These are phyloP conservation scores for Malassezia caprae DNA, from an alignment of 1,284 basidiomycete species.

Conservation along the genomic window DNA sequence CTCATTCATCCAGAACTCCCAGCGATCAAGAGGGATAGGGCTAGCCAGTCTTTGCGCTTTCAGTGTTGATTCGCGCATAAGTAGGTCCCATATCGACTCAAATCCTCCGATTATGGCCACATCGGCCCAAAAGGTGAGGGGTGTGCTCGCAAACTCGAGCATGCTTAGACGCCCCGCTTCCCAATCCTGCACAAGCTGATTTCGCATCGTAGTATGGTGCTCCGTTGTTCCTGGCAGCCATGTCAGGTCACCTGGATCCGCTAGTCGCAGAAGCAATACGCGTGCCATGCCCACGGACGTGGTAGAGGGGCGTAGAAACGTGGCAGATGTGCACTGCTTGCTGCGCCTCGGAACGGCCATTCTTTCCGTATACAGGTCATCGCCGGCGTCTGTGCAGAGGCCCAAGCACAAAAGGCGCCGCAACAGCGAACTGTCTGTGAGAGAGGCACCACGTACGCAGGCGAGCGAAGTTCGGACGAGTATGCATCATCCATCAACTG, in stretches of 20 bases:
- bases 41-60: background rate
- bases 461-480: background rate
- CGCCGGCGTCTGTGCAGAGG: background rate
- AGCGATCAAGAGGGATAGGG: background rate
- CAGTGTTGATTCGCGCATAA: background rate
- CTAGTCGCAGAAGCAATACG: background rate
- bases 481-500: conserved; percentile 4
- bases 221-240: background rate
- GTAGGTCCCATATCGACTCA: conserved; percentile 7
- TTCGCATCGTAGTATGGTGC: background rate
- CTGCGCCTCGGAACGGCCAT: background rate
- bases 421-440: background rate
- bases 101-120: background rate
- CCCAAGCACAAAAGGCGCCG: conserved; percentile 7
- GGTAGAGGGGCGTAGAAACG: background rate
- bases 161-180: background rate
- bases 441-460: background rate
- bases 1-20: conserved; percentile 4
- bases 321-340: background rate
- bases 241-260: too few species aligned
- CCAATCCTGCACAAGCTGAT: background rate
- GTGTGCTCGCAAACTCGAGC: conserved; percentile 1
- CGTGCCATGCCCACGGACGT: background rate
- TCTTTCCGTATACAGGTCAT: background rate
- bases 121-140: conserved; percentile 5